These are phyloP conservation scores for Cryptococcus maquisensis DNA, from an alignment of 1,284 basidiomycete genomes.

Conservation along the genomic window DNA sequence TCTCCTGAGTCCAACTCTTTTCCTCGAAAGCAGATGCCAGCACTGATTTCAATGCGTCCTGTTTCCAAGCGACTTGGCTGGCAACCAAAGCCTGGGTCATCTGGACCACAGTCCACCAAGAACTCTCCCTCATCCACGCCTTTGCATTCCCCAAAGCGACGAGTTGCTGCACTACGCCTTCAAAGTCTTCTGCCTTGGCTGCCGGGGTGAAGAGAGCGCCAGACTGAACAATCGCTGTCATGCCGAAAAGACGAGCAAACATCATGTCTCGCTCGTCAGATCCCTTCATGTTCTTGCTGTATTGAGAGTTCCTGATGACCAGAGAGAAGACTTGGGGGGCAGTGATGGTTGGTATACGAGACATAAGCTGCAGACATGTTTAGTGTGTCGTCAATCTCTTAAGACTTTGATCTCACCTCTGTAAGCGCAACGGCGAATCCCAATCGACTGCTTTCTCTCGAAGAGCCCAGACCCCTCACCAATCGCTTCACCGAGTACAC, in stretches of 20 bases:
- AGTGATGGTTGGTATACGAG: constrained; percentile 71
- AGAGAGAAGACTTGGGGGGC: constrained; percentile 70
- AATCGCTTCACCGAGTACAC: constrained; percentile 81
- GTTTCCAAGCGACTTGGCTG: constrained; percentile 66
- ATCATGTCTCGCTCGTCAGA: constrained; percentile 88
- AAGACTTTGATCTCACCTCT: constrained; percentile 60
- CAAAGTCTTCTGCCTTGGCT: constrained; percentile 59
- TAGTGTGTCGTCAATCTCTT: not conserved
- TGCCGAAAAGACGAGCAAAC: constrained; percentile 88
- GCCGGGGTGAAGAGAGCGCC: constrained; percentile 65
- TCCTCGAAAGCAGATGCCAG: constrained; percentile 58
- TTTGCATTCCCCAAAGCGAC: constrained; percentile 73
- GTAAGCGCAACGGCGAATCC: constrained; percentile 95
- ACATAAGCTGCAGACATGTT: constrained; percentile 61
- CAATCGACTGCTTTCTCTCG: constrained; percentile 84
- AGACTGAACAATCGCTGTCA: constrained; percentile 76
- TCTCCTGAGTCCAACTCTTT: constrained; percentile 77
- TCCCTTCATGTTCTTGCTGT: constrained; percentile 69
- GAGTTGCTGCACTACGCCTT: constrained; percentile 62
- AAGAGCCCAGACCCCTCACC: constrained; percentile 80
- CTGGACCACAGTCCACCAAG: constrained; percentile 75
- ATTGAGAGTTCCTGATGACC: constrained; percentile 64
- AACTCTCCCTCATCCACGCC: constrained; percentile 86
- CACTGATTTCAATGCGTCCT: constrained; percentile 58
- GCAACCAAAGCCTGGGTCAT: constrained; percentile 60